Base-by-base conservation (phyloP, 305 asterid species). In the Solanum hybrid region DNA sequence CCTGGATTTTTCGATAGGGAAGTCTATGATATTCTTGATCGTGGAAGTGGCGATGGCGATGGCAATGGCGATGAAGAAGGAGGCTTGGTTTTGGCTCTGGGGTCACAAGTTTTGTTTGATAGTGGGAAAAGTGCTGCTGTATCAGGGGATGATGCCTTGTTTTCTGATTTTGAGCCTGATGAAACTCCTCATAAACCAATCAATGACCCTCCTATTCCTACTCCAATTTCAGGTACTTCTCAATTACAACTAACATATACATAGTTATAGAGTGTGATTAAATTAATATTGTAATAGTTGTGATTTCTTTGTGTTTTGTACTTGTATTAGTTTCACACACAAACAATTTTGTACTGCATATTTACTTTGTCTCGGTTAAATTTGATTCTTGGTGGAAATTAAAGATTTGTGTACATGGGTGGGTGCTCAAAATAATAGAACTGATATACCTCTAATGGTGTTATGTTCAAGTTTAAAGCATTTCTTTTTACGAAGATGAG, bases 1-100 rank as follows among this genome's bases (percentile, higher is more conserved):
- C 99, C 99, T 0, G 98, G 99, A 10, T 95, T 95, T 92, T 97
- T 97, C 26, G 98, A 97, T 89, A 93, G 95, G 87, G 99, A 97
- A 91, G 98, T 97, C 86, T 97, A 94, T 35, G 97, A 97, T 92
- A 95, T 97, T 75, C 95, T 96, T 4, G 96, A 93, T 86, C 95
- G 92, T 28, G 92, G 87, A 7, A 89, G 74, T 33, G 93, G 94
- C 5, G 89, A 57, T 33, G 93, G 94, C 5, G 89, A 57, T 57
- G 69, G 9, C 64, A 87, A 83, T 33, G 93, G 94, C 33, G 18
- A 71, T 78, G 40, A 79, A 10, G 92, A 89, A 6, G 94, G 90
- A 22, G 94, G 93, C 3, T 75, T 94, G 93, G 89, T 93, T 39
- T 89, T 95, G 93, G 95, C 94, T 67, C 76, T 94, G 89, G 85